phyloP scores from a whole-genome alignment of 2,329 filamentous ascomycete species.

The Berkeleyomyces basicola region DNA sequence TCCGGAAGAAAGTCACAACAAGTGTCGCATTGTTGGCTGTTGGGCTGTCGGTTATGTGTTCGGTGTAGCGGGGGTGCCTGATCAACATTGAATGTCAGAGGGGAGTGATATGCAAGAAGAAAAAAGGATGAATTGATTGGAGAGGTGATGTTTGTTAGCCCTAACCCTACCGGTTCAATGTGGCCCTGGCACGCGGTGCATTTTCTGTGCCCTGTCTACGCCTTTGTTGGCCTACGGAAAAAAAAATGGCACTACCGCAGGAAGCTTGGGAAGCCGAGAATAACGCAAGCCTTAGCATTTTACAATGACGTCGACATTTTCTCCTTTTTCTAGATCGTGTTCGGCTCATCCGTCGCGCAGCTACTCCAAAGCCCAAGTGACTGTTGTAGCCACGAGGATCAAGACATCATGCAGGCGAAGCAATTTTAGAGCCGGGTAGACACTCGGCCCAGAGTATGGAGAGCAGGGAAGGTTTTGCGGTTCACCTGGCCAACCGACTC shows the following conservation, averaged over 20 bases:
- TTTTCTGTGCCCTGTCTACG: no score
- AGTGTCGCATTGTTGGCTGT: neutral
- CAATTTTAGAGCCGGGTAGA: neutral
- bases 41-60: neutral
- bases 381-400: neutral
- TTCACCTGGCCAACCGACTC: neutral
- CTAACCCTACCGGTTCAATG: no score
- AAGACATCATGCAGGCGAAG: neutral
- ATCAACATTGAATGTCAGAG: neutral
- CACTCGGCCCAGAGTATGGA: neutral
- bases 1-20: neutral
- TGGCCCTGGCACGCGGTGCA: no score
- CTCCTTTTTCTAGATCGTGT: neutral
- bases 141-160: neutral
- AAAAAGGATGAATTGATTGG: neutral
- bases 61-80: neutral
- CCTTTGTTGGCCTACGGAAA: no score
- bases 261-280: no score
- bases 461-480: neutral
- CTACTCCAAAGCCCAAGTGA: neutral
- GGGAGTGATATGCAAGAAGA: neutral
- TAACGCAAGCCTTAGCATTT: neutral
- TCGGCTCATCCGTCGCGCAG: neutral
- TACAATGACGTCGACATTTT: neutral
- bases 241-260: no score